Conservation (phyloP, 2,329 filamentous ascomycete species). For the Epicoccum nigrum region DNA sequence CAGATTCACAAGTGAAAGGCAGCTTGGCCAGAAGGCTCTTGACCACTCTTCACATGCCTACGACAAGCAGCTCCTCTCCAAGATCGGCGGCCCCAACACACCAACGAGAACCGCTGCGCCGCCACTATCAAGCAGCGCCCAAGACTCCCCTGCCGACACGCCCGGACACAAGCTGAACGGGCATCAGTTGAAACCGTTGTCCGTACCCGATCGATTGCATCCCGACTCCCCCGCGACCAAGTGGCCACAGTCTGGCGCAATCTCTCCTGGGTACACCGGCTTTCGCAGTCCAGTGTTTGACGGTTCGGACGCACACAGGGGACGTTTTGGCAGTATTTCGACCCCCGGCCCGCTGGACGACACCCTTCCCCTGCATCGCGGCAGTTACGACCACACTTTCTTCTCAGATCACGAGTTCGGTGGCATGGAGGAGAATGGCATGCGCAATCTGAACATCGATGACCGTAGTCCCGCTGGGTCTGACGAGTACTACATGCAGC, state of each 20-base stretch:
- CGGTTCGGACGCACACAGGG: constrained; percentile 38
- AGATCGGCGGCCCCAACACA: constrained; percentile 66
- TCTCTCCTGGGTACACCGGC: constrained; percentile 51
- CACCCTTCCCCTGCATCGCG: constrained; percentile 60
- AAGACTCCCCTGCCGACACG: constrained; percentile 44
- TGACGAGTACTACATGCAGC: constrained; percentile 51
- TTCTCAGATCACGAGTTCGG: constrained; percentile 59
- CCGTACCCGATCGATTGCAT: constrained; percentile 52
- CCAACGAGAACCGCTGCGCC: constrained; percentile 53
- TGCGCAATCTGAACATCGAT: constrained; percentile 60
- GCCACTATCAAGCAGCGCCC: constrained; percentile 40
- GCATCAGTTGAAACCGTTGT: constrained; percentile 51
- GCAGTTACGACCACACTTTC: constrained; percentile 66
- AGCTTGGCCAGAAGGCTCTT: constrained; percentile 63
- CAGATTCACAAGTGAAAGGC: constrained; percentile 65
- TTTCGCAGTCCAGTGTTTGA: constrained; percentile 53
- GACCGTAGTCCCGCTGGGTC: constrained; percentile 57
- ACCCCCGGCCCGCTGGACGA: constrained; percentile 57
- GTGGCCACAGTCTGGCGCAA: constrained; percentile 50
- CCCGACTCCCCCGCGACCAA: constrained; percentile 49
- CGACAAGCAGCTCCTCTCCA: constrained; percentile 66
- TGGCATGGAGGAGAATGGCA: constrained; percentile 59
- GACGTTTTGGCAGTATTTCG: constrained; percentile 57
- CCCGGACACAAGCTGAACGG: constrained; percentile 51
- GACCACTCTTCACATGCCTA: constrained; percentile 66